Base-by-base conservation (phyloP, 2,329 filamentous ascomycete species). In the Penicillium sp. region DNA sequence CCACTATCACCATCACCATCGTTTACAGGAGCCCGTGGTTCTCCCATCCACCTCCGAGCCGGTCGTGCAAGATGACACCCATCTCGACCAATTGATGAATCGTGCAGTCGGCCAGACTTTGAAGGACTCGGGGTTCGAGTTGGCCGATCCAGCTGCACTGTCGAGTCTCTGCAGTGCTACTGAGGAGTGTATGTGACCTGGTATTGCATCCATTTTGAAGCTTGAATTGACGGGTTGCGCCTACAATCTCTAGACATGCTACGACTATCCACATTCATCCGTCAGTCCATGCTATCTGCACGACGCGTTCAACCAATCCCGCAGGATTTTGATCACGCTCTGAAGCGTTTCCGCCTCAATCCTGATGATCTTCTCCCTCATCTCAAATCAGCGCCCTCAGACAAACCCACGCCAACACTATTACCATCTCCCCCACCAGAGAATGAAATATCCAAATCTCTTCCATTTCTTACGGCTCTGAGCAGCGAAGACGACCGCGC, bases 271-370 rank as follows among this genome's bases (percentile, higher is more conserved):
- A 75, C 77, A 31, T 77, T 81, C 59, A 80, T 85, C 35, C 81
- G 81, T 41, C 77, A 79, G 47, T 85, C 84, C 6, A 88, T 88
- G 86, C 72, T 78, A 41, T 78, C 79, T 45, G 78, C 78, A 50
- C 80, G 86, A 48, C 81, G 86, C 50, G 80, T 76, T 10, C 77
- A 80, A 46, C 82, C 84, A 1, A 81, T 85, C 23, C 81, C 85
- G 0, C 77, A 81, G 60, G 86, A 88, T 71, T 87, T 87, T 69
- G 79, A 83, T 57, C 74, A 80, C 38, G 75, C 68, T 67, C 73
- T 70, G 67, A 76, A 68, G 27, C 64, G 67, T 57, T 62, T 67
- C 42, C 65, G 57, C 17, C 45, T 77, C 37, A 62, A 65, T 21
- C 62, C 70, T 19, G 69, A 72, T 56, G 73, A 74, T 31, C 72